A percentile compares a stretch with the other conserved stretches of the same genome.
phyloP scores from a whole-genome alignment of 495 filamentous ascomycete genomes.

The Hyaloscypha bicolor region DNA sequence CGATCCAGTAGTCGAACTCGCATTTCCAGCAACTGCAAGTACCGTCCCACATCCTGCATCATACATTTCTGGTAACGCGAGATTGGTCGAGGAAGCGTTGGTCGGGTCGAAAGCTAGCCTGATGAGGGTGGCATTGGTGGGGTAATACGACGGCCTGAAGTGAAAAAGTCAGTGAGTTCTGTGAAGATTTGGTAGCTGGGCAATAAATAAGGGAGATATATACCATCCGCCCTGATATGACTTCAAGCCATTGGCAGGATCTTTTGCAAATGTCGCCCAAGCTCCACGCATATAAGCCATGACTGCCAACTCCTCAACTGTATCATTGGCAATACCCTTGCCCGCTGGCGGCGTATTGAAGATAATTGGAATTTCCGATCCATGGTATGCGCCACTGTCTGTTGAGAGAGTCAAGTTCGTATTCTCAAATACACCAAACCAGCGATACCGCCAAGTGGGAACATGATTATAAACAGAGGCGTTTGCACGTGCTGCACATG shows the following conservation, averaged over 20 bases:
- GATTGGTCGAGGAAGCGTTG: conserved; percentile 19
- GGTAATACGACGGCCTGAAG: conserved; percentile 26
- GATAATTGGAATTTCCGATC: conserved; percentile 34
- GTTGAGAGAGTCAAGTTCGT: conserved; percentile 43
- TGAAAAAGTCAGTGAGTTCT: no score
- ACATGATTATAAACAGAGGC: conserved; percentile 34
- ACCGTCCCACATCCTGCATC: conserved; percentile 13
- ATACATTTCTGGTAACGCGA: conserved; percentile 14
- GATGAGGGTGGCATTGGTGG: conserved; percentile 18
- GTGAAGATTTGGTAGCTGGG: no score
- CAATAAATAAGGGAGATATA: no score
- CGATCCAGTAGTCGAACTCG: no score
- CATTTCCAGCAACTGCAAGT: no score
- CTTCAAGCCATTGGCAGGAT: conserved; percentile 45
- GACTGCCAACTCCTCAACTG: conserved; percentile 33
- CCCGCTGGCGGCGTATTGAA: conserved; percentile 24
- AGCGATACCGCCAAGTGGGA: conserved; percentile 54
- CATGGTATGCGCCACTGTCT: conserved; percentile 49
- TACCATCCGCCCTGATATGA: conserved; percentile 40
- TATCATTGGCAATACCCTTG: neutral
- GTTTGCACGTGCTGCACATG: conserved; percentile 37
- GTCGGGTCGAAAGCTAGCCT: conserved; percentile 28
- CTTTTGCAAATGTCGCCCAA: conserved; percentile 52
- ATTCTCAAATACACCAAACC: conserved; percentile 44
- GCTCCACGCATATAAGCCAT: conserved; percentile 41